Base-by-base conservation (phyloP, 192 early-diverging fungal genomes). In the Coemansia erecta region DNA sequence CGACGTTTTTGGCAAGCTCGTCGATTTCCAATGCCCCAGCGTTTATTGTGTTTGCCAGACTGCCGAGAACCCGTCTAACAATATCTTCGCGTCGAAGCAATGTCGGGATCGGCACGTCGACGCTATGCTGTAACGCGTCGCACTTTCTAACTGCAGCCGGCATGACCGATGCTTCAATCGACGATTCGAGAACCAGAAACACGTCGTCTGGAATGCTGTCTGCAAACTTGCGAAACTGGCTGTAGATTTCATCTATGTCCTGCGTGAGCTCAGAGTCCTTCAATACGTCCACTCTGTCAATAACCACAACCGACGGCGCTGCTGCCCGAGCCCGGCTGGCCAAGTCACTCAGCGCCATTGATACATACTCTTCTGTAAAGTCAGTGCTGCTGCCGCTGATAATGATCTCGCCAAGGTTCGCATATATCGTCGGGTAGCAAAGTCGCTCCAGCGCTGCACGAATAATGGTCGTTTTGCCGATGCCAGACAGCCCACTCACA, bases 141-240 rank as follows among this genome's bases (percentile, higher is more conserved):
- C 54, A 58, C 14, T 68, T 65, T 18, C 39, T 60, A n/a, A 61
- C 37, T 8, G 53, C 59, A 8, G 41, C 45, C 11, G 69, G 75
- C 40, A 78, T 60, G 35, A 53, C 59, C n/a, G 52, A 44, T 8
- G 42, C 35, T 1, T 62, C 69, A 12, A 61, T 50, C 19, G 39
- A 54, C 2, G 66, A 64, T 33, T 78, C 75, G 15, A 78, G 61
- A 12, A 78, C 63, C 28, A 78, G 45, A 40, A 72, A 60, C 39
- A 65, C 66, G n/a, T 56, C 51, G 0, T 40, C 54, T 1, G 75
- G 64, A 48, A 78, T 37, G 6, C 35, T 35, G 8, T 61, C 65
- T 1, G 35, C 24, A 53, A 78, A 78, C 52, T 33, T 23, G 37
- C 31, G 45, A 68, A 78, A 68, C 18, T 28, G 45, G 17, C 44